Conservation (phyloP, 176 grass and related monocot species). For the Saccharum officinarum region DNA sequence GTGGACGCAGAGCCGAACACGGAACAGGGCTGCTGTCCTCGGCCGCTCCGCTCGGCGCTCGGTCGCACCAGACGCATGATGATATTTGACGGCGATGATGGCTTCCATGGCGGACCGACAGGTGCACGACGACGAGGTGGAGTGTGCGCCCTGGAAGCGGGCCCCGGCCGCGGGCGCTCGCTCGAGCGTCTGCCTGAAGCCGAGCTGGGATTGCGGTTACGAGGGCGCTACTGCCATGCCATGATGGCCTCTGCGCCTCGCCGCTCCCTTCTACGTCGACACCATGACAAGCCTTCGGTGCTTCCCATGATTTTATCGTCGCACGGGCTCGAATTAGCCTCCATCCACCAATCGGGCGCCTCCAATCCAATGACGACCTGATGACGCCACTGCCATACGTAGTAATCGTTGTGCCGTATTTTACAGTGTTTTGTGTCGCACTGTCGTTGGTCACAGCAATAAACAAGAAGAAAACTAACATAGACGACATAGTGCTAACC, state of each 20-base stretch:
- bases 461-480: too few species aligned
- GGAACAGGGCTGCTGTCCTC: not conserved
- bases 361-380: not conserved
- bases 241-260: slow-evolving; percentile 33
- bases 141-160: slow-evolving; percentile 31
- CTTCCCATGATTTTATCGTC: slow-evolving; percentile 16
- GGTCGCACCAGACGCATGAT: slow-evolving; percentile 34
- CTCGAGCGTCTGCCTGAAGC: not conserved
- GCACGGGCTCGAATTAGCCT: slow-evolving; percentile 33
- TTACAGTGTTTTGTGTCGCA: slow-evolving; percentile 4
- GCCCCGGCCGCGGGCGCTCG: not conserved
- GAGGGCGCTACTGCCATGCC: not conserved
- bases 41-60: not conserved
- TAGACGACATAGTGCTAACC: too few species aligned
- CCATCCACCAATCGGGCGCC: not conserved
- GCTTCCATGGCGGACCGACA: slow-evolving; percentile 39
- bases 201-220: not conserved
- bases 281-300: slow-evolving; percentile 40
- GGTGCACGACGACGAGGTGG: slow-evolving; percentile 39
- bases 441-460: not conserved
- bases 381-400: not conserved
- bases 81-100: slow-evolving; percentile 57
- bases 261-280: slow-evolving; percentile 32
- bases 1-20: not conserved
- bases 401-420: not conserved